A percentile compares a stretch with the other conserved stretches of the same genome.
Conservation (phyloP, 2,329 filamentous ascomycete genomes). For the Scedosporium apiospermum region DNA sequence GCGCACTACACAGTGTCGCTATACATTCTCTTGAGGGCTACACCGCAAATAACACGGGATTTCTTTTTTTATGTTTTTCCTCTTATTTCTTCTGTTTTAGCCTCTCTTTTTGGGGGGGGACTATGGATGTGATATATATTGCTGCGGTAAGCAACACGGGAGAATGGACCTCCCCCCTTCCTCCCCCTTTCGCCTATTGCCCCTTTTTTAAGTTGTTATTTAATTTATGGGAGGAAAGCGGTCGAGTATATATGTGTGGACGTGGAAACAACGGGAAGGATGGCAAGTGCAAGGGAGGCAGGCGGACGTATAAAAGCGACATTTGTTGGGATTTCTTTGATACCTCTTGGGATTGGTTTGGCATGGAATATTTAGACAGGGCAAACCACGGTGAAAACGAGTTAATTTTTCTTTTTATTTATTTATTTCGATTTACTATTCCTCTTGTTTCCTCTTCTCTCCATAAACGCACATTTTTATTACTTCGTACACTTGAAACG, state of each 20-base stretch:
- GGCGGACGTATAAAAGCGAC: background rate
- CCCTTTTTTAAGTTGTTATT: no score
- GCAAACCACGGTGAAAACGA: background rate
- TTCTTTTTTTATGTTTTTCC: slow-evolving; percentile 5
- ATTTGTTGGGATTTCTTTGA: background rate
- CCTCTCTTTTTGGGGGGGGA: background rate
- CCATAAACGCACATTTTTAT: no score
- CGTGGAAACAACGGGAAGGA: no score
- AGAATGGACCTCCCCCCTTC: no score
- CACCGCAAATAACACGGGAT: no score
- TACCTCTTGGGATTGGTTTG: background rate
- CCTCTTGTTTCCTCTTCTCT: no score
- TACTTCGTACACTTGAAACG: background rate
- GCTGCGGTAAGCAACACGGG: background rate
- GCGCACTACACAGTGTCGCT: no score
- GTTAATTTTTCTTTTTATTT: background rate
- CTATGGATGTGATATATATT: background rate
- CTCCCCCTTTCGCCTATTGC: no score
- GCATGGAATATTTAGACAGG: background rate
- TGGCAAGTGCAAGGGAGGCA: background rate
- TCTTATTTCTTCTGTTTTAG: background rate
- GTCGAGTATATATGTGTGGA: no score
- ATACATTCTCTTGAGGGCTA: no score
- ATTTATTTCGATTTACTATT: no score
- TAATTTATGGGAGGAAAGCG: no score